Evolutionary conservation across 1,284 basidiomycete species (phyloP).

Genomic region (Sphagnurus paluster): DNA sequence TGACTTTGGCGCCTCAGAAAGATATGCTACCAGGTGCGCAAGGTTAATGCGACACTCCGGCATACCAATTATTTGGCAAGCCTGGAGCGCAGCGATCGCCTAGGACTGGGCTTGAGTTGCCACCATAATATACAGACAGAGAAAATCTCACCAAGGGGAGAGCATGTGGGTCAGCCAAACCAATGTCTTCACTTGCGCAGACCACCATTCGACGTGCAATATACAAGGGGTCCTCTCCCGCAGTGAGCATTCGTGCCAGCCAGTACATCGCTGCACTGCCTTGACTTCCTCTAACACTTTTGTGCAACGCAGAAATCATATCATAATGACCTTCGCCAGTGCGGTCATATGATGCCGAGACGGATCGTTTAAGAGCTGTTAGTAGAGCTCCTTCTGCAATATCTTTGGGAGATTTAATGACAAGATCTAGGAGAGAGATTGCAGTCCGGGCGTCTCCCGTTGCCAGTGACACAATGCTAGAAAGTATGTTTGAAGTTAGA

Average conservation of each 20-base stretch:
- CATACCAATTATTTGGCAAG: conserved; percentile 84
- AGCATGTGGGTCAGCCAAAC: conserved; percentile 74
- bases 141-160: conserved; percentile 66
- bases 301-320: conserved; percentile 88
- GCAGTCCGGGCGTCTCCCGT: conserved; percentile 73
- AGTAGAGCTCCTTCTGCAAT: conserved; percentile 48
- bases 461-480: conserved; percentile 57
- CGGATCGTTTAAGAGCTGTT: conserved; percentile 50
- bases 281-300: conserved; percentile 80
- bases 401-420: conserved; percentile 42
- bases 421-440: conserved; percentile 65
- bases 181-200: conserved; percentile 85
- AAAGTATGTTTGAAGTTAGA: conserved; percentile 47
- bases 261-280: conserved; percentile 87
- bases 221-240: conserved; percentile 89
- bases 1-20: conserved; percentile 83
- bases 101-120: conserved; percentile 26
- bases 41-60: conserved; percentile 80
- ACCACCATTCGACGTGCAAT: conserved; percentile 82
- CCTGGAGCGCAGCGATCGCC: conserved; percentile 79
- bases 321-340: conserved; percentile 81
- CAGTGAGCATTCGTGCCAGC: conserved; percentile 81
- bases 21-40: conserved; percentile 80
- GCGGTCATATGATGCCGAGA: conserved; percentile 69
- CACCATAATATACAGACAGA: conserved; percentile 7